Evolutionary conservation across 2,329 filamentous ascomycete genomes (phyloP).

Genomic region (Fusarium fujikuroi): DNA sequence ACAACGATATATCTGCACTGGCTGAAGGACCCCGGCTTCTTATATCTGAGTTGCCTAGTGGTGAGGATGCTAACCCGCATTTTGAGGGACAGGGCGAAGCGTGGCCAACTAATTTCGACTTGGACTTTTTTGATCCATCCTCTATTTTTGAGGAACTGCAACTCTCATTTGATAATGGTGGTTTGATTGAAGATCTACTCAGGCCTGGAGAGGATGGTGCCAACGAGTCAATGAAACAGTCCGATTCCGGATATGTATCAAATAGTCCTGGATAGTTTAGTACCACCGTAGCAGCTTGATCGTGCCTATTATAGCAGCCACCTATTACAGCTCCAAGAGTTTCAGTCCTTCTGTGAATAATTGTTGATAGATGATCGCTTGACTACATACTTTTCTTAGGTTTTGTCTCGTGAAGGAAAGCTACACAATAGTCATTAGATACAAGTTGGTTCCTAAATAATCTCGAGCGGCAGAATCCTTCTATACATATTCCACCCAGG

Average conservation of each 20-base stretch:
- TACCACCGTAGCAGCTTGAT: too few species aligned
- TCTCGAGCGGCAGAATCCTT: not conserved
- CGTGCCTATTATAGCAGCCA: too few species aligned
- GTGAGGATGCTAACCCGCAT: not conserved
- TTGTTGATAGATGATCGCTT: not conserved
- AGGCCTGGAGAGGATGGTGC: not conserved
- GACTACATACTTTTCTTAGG: not conserved
- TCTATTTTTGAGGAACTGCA: not conserved
- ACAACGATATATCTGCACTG: not conserved
- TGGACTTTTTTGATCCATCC: not conserved
- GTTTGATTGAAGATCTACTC: not conserved
- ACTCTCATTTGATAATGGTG: not conserved
- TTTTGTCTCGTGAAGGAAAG: accelerated
- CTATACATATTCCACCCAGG: too few species aligned
- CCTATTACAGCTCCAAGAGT: too few species aligned
- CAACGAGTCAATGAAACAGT: not conserved
- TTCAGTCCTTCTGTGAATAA: not conserved
- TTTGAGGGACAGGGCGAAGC: not conserved
- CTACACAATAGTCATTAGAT: not conserved
- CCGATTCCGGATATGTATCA: not conserved
- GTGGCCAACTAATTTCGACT: not conserved
- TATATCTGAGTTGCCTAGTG: not conserved
- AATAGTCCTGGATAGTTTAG: not conserved
- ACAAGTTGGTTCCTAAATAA: too few species aligned
- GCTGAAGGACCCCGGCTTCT: not conserved